A percentile compares a stretch with the other conserved stretches of the same genome.
phyloP scores from a whole-genome alignment of 2,329 filamentous ascomycete genomes.

The Penicillium polonicum region DNA sequence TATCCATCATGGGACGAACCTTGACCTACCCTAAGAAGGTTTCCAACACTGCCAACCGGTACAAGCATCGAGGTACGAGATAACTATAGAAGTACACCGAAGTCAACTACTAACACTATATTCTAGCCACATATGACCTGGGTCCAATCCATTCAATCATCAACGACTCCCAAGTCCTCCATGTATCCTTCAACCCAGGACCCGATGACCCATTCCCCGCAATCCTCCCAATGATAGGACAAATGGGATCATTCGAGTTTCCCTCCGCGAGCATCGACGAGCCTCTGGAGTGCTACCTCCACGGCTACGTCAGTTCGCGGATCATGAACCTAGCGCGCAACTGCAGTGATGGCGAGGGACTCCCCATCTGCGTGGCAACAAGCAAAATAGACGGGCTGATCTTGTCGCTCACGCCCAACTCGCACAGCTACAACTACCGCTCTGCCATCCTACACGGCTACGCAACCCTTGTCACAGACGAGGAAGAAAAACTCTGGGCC shows the following conservation, averaged over 20 bases:
- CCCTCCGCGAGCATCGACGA: constrained; percentile 62
- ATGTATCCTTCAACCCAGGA: constrained; percentile 72
- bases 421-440: constrained; percentile 84
- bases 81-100: background rate
- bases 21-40: constrained; percentile 61
- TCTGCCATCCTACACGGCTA: constrained; percentile 75
- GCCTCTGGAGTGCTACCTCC: constrained; percentile 73
- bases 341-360: constrained; percentile 46
- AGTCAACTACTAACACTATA: constrained; percentile 7
- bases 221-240: constrained; percentile 81
- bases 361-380: constrained; percentile 71
- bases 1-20: constrained; percentile 41
- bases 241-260: constrained; percentile 69
- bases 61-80: constrained; percentile 60
- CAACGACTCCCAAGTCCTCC: constrained; percentile 70
- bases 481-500: constrained; percentile 71
- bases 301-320: constrained; percentile 78
- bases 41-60: constrained; percentile 66
- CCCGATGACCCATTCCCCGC: constrained; percentile 68
- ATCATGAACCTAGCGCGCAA: constrained; percentile 65
- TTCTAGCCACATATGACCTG: constrained; percentile 68
- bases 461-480: constrained; percentile 64
- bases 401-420: constrained; percentile 74
- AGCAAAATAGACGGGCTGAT: constrained; percentile 77
- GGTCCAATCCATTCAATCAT: constrained; percentile 72